Conservation (phyloP, 352 stramenopile genomes). For the Globisporangium irregulare region DNA sequence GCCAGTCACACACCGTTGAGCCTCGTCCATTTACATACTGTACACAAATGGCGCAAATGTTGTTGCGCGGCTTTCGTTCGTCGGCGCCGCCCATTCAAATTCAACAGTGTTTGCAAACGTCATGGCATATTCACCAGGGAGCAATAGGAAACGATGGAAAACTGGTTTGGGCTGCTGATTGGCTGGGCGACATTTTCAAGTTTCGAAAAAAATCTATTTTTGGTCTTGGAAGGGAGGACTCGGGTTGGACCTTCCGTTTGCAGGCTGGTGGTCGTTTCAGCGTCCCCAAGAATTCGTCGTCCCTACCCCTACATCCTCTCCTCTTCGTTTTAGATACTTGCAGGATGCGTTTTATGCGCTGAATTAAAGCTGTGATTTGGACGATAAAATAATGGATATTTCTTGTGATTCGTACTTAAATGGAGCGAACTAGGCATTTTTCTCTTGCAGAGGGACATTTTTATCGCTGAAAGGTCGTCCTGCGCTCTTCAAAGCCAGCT, state of each 20-base stretch:
- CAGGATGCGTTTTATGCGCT: not conserved
- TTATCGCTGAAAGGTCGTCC: not conserved
- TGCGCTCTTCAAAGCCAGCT: not conserved
- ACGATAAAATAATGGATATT: not conserved
- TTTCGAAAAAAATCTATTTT: slow-evolving; percentile 4
- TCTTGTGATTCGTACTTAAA: not conserved
- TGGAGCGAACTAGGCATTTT: not conserved
- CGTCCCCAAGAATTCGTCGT: not conserved
- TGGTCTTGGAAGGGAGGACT: slow-evolving; percentile 10
- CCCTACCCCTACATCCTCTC: not conserved
- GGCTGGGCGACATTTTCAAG: slow-evolving; percentile 1
- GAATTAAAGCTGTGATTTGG: not conserved
- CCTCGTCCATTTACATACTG: too few species aligned
- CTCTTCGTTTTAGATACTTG: not conserved
- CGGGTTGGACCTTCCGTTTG: slow-evolving; percentile 11
- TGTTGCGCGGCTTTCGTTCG: not conserved
- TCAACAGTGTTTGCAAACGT: not conserved
- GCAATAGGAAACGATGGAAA: too few species aligned
- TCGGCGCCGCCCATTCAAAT: not conserved
- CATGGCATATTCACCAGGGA: not conserved
- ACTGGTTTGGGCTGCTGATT: not conserved
- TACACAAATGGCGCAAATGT: not conserved
- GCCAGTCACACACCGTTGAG: too few species aligned
- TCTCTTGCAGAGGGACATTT: slow-evolving; percentile 2
- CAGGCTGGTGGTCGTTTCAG: not conserved